Evolutionary conservation across 768 basidiomycete genomes (phyloP).

Genomic region (Hortiboletus campestris): DNA sequence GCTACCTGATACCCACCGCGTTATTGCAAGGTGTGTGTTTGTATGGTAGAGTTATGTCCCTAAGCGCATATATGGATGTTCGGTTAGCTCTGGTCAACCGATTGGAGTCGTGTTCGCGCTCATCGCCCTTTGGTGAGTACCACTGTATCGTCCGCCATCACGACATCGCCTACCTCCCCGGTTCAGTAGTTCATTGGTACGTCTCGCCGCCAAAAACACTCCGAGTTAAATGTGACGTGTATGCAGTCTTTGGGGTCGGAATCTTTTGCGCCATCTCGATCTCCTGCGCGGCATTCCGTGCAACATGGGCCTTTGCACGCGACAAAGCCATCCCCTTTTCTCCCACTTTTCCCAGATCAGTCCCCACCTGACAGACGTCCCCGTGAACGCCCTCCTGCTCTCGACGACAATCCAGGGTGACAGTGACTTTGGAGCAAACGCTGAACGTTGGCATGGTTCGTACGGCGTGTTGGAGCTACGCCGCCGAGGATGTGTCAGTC

Average conservation of each 20-base stretch:
- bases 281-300: slow-evolving; percentile 63
- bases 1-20: slow-evolving; percentile 52
- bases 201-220: slow-evolving; percentile 1
- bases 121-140: slow-evolving; percentile 51
- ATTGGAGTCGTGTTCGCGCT: slow-evolving; percentile 60
- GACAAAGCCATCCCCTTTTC: slow-evolving; percentile 62
- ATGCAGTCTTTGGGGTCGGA: slow-evolving; percentile 52
- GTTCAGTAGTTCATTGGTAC: slow-evolving; percentile 43
- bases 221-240: neutral
- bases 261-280: slow-evolving; percentile 68
- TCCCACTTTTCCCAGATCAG: slow-evolving; percentile 47
- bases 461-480: slow-evolving; percentile 7
- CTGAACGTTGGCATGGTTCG: slow-evolving; percentile 24
- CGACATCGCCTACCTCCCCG: neutral
- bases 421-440: no score
- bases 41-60: neutral
- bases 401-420: slow-evolving; percentile 56
- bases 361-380: slow-evolving; percentile 43
- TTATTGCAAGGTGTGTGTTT: slow-evolving; percentile 48
- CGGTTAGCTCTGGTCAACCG: slow-evolving; percentile 61
- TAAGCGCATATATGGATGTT: neutral
- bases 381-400: slow-evolving; percentile 58
- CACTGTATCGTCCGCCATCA: neutral
- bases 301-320: slow-evolving; percentile 70
- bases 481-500: slow-evolving; percentile 31